These are phyloP conservation scores for Candida ficus DNA, from an alignment of 805 yeast genomes.

Conservation along the genomic window DNA sequence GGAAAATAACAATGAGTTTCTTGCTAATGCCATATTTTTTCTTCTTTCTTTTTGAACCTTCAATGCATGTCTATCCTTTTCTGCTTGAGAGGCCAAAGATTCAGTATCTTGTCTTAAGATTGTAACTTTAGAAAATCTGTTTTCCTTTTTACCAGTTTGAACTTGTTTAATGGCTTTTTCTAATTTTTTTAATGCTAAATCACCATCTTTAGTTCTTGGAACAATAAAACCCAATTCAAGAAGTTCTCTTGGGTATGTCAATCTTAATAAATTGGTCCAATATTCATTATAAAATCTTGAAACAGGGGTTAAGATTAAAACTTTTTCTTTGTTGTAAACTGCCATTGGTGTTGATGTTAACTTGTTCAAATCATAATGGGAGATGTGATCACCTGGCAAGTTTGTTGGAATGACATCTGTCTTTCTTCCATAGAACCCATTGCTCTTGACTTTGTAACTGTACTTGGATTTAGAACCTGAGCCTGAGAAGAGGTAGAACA, in stretches of 20 bases:
- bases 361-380: conserved; percentile 80
- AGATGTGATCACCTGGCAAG: conserved; percentile 66
- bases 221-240: conserved; percentile 88
- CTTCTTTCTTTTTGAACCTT: conserved; percentile 85
- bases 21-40: conserved; percentile 85
- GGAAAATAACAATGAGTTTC: conserved; percentile 87
- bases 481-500: conserved; percentile 39
- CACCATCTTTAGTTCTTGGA: conserved; percentile 82
- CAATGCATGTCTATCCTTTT: conserved; percentile 87
- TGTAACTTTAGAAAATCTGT: conserved; percentile 77
- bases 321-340: conserved; percentile 70
- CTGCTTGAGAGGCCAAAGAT: conserved; percentile 67
- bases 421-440: conserved; percentile 34
- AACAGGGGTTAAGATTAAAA: conserved; percentile 86
- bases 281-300: conserved; percentile 78
- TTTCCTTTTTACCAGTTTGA: conserved; percentile 58
- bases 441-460: conserved; percentile 23
- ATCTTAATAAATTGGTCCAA: conserved; percentile 75
- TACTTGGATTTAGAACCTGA: conserved; percentile 25
- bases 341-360: conserved; percentile 70
- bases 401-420: conserved; percentile 56
- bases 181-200: conserved; percentile 62
- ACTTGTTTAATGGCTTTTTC: conserved; percentile 70
- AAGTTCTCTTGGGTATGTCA: conserved; percentile 79
- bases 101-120: conserved; percentile 88